Base-by-base conservation (phyloP, 1,284 basidiomycete genomes). In the Wallemia ichthyophaga region DNA sequence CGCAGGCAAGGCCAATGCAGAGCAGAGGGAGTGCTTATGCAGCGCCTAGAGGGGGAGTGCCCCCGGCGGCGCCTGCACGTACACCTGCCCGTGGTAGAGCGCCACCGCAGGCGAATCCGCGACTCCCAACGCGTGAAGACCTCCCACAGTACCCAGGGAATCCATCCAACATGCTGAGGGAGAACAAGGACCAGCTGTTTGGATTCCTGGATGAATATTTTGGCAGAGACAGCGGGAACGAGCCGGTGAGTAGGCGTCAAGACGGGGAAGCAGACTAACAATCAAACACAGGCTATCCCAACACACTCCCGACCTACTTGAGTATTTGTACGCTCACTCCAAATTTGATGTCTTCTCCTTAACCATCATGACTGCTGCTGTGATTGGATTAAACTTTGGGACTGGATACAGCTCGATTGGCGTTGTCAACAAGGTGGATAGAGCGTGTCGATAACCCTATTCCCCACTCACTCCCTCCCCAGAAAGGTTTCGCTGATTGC, bases 381-480 rank as follows among this genome's bases (percentile, higher is more conserved):
- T 76, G 60, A 71, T 98, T 60, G 92, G 92, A 60, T 88, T 98
- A 74, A 96, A 95, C 75, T 85, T 96, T 71, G 94, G 94, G 54
- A 89, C 94, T 72, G 83, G 86, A 33, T 96, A 85, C 71, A 85
- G 86, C 27, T 91, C 86, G 56, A 92, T 98, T 66, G 86, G 91
- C 24, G 83, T 95, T 61, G 83, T 95, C 67, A 89, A 87, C 68
- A 95, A 95, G 76, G 87, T 85, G 60, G n/a, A n/a, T n/a, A n/a
- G n/a, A n/a, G n/a, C n/a, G n/a, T n/a, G n/a, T n/a, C n/a, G n/a
- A n/a, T n/a, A n/a, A n/a, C n/a, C n/a, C n/a, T n/a, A n/a, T n/a
- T n/a, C n/a, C n/a, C n/a, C n/a, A n/a, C n/a, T n/a, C n/a, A n/a
- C n/a, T n/a, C n/a, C n/a, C n/a, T n/a, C n/a, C n/a, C n/a, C 65